Evolutionary conservation across 2,329 filamentous ascomycete genomes (phyloP).

Genomic region (Aureobasidium subglaciale): DNA sequence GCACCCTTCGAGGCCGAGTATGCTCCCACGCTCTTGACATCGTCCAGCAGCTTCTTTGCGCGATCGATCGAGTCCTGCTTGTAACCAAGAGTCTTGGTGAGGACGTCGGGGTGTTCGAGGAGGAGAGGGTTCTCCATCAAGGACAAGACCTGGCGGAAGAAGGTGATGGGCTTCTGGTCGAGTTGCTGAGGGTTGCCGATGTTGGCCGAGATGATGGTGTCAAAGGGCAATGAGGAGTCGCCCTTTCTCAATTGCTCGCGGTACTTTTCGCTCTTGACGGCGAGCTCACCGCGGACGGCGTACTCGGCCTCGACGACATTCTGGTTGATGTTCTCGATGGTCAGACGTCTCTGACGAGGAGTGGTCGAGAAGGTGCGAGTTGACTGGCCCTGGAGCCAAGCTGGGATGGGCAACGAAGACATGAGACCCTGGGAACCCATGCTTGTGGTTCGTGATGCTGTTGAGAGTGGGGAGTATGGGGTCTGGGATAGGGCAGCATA

Average conservation of each 20-base stretch:
- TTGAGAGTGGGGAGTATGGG: background rate
- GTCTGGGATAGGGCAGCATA: conserved; percentile 2
- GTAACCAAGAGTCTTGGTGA: conserved; percentile 72
- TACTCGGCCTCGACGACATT: conserved; percentile 84
- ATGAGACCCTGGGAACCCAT: conserved; percentile 4
- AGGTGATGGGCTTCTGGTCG: conserved; percentile 98
- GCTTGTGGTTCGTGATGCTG: background rate
- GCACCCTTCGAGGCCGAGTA: conserved; percentile 93
- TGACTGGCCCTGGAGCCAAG: background rate
- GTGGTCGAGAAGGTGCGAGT: conserved; percentile 12
- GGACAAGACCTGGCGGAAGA: conserved; percentile 95
- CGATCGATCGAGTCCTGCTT: conserved; percentile 82
- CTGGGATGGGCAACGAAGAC: background rate
- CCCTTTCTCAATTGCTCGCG: conserved; percentile 59
- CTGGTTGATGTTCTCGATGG: conserved; percentile 84
- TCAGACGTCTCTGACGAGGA: conserved; percentile 39
- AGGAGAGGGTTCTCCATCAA: conserved; percentile 83
- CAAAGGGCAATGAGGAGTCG: conserved; percentile 66
- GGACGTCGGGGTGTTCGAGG: conserved; percentile 73
- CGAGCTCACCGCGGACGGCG: conserved; percentile 91
- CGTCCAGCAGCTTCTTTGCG: conserved; percentile 70
- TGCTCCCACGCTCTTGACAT: conserved; percentile 85
- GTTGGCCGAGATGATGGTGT: conserved; percentile 90
- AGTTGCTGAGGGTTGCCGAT: conserved; percentile 99
- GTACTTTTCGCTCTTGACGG: conserved; percentile 87